Evolutionary conservation across 225 moss, liverwort and hornwort genomes (phyloP).

Genomic region (Sphagnum contortum): DNA sequence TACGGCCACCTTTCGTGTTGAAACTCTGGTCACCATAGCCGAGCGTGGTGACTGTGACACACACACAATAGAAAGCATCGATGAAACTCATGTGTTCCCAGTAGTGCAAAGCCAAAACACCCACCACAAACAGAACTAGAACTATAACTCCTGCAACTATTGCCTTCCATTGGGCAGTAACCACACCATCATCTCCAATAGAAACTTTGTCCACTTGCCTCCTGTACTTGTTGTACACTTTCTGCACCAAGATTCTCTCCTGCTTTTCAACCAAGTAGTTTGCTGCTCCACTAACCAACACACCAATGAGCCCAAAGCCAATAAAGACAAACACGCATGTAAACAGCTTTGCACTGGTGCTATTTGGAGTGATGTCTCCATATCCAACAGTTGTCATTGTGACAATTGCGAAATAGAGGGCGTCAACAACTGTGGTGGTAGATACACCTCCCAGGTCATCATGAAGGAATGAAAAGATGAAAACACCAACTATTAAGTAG

Average conservation of each 20-base stretch:
- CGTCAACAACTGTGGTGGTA: no score
- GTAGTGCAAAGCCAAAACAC: constrained; percentile 40
- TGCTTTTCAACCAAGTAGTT: constrained; percentile 73
- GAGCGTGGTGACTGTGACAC: constrained; percentile 75
- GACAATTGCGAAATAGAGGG: no score
- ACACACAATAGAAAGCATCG: constrained; percentile 65
- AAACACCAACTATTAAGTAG: no score
- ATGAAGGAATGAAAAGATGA: no score
- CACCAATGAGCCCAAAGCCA: constrained; percentile 66
- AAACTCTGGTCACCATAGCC: constrained; percentile 81
- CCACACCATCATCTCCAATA: constrained; percentile 20
- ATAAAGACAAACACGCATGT: neutral
- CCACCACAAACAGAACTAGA: constrained; percentile 25
- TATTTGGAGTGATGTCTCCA: no score
- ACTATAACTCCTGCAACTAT: constrained; percentile 26
- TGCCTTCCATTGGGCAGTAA: constrained; percentile 51
- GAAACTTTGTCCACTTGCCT: constrained; percentile 6
- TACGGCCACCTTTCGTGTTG: constrained; percentile 47
- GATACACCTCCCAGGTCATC: no score
- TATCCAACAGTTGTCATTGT: no score
- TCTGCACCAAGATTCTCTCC: constrained; percentile 50
- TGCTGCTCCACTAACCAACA: constrained; percentile 54
- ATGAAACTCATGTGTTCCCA: constrained; percentile 45
- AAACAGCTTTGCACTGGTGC: no score
- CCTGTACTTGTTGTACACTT: constrained; percentile 21